Percentiles rank a stretch among this genome's conserved stretches.
Conservation (phyloP, 2,329 filamentous ascomycete species). For the Scleromitrula shiraiana region DNA sequence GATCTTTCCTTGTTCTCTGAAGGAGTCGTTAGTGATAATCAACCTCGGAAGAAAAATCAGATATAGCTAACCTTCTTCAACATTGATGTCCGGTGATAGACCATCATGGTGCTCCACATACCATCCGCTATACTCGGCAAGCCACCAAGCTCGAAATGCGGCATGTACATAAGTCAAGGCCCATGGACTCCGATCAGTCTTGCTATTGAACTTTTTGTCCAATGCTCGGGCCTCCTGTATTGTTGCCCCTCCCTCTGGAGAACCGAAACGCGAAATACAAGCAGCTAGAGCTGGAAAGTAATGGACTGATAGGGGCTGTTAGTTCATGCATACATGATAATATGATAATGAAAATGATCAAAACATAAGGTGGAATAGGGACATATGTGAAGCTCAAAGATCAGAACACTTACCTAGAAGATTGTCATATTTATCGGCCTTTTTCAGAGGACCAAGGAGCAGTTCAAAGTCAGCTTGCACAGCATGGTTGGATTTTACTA, state of each 20-base stretch:
- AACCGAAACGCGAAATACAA: conserved; percentile 71
- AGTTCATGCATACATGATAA: conserved; percentile 12
- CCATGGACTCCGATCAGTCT: conserved; percentile 63
- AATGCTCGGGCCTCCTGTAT: conserved; percentile 63
- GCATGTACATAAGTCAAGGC: conserved; percentile 68
- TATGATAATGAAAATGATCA: neutral
- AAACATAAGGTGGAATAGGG: neutral
- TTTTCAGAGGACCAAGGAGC: conserved; percentile 61
- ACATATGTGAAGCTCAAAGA: too few species aligned
- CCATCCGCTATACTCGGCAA: conserved; percentile 86
- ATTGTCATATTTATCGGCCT: conserved; percentile 68
- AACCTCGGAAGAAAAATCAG: neutral
- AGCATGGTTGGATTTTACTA: conserved; percentile 69
- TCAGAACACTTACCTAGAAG: conserved; percentile 40
- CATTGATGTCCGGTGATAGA: conserved; percentile 53
- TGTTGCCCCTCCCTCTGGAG: conserved; percentile 61
- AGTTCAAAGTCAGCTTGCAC: conserved; percentile 63
- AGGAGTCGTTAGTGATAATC: conserved; percentile 7
- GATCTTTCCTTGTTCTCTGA: conserved; percentile 62
- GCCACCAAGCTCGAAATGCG: conserved; percentile 75
- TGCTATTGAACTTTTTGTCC: conserved; percentile 58
- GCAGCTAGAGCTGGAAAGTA: conserved; percentile 72
- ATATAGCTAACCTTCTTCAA: conserved; percentile 43
- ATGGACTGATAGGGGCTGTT: conserved; percentile 49
- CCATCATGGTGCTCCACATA: conserved; percentile 65